phyloP scores from a whole-genome alignment of 1,284 basidiomycete genomes.

The Rhodotorula sp. region DNA sequence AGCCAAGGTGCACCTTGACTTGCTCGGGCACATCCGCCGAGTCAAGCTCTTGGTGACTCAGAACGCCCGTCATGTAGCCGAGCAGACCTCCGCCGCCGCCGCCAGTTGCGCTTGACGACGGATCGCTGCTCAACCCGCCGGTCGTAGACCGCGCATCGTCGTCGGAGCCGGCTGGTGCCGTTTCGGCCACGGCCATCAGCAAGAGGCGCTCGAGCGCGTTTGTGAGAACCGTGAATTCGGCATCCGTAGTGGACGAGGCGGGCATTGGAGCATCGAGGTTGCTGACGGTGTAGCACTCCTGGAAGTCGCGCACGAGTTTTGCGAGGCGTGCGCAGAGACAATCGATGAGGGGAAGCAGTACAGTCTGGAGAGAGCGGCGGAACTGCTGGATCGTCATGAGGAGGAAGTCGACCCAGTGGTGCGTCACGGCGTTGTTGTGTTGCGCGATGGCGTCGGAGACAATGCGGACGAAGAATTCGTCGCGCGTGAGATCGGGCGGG shows the following conservation, averaged over 20 bases:
- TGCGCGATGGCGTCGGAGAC: slow-evolving; percentile 76
- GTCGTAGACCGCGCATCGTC: slow-evolving; percentile 50
- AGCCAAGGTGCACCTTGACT: slow-evolving; percentile 18
- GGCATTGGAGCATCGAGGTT: background rate
- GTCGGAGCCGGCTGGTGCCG: slow-evolving; percentile 4
- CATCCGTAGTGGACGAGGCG: slow-evolving; percentile 60
- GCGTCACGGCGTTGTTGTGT: slow-evolving; percentile 74
- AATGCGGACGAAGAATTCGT: slow-evolving; percentile 69
- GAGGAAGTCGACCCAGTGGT: slow-evolving; percentile 96
- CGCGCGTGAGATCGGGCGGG: slow-evolving; percentile 34
- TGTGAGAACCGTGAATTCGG: slow-evolving; percentile 78
- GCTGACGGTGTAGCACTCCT: slow-evolving; percentile 32
- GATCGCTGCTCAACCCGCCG: slow-evolving; percentile 14
- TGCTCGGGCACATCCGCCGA: slow-evolving; percentile 25
- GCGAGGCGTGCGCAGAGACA: slow-evolving; percentile 76
- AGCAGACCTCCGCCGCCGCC: slow-evolving; percentile 41
- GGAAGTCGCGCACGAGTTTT: slow-evolving; percentile 61
- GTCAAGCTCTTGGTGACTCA: slow-evolving; percentile 49
- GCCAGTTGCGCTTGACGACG: slow-evolving; percentile 43
- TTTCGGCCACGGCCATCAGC: slow-evolving; percentile 57
- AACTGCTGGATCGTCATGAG: slow-evolving; percentile 85
- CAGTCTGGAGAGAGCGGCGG: slow-evolving; percentile 65
- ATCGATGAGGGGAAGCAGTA: slow-evolving; percentile 77
- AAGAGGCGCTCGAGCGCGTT: slow-evolving; percentile 79
- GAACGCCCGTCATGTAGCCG: slow-evolving; percentile 53